Conservation (phyloP, 768 basidiomycete species). For the Leccinum imitatum region DNA sequence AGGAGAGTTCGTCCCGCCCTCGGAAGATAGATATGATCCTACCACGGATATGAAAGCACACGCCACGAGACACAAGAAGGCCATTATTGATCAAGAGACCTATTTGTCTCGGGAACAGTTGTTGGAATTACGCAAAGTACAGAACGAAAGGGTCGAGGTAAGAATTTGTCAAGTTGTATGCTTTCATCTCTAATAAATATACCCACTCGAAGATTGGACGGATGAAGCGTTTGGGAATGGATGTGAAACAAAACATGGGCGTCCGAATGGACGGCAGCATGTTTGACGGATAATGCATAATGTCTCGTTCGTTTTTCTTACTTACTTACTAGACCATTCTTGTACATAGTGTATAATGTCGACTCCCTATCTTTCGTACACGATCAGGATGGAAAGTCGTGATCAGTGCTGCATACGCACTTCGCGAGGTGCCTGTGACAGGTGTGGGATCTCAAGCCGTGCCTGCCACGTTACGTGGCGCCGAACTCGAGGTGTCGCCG, state of each 20-base stretch:
- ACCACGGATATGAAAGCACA: conserved; percentile 81
- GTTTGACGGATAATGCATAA: conserved; percentile 46
- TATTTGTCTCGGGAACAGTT: conserved; percentile 80
- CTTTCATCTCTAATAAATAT: neutral
- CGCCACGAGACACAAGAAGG: conserved; percentile 67
- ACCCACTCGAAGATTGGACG: conserved; percentile 56
- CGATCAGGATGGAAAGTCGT: neutral
- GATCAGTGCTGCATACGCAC: conserved; percentile 7
- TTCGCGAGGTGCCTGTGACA: conserved; percentile 13
- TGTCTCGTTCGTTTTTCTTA: neutral
- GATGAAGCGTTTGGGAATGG: conserved; percentile 88
- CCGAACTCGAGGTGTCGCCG: conserved; percentile 3
- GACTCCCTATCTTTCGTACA: neutral
- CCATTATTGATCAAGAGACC: conserved; percentile 62
- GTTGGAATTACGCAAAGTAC: conserved; percentile 76
- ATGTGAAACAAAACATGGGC: conserved; percentile 80
- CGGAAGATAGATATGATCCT: conserved; percentile 78
- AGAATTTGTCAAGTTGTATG: conserved; percentile 7
- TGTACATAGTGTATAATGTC: neutral
- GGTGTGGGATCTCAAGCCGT: neutral
- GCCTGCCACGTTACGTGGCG: conserved; percentile 8
- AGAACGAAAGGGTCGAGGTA: conserved; percentile 83
- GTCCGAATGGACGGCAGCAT: conserved; percentile 79
- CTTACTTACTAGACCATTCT: neutral
- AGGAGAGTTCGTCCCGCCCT: conserved; percentile 78